Conservation (phyloP, 331 rosid species). For the Telfairia occidentalis region DNA sequence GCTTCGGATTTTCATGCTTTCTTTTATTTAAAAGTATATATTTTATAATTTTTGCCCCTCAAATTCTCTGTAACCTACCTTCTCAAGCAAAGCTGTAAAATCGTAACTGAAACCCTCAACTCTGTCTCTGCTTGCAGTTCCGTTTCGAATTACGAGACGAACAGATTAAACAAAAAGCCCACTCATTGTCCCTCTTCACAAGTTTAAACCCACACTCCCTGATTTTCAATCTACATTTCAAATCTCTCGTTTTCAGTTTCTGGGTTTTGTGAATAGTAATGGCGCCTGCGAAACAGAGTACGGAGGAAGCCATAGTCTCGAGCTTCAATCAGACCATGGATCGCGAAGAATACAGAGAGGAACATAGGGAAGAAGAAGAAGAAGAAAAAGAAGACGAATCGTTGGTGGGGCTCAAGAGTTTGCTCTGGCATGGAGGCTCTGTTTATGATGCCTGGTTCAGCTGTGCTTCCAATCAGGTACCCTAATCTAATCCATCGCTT, state of each 20-base stretch:
- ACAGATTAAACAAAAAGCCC: slow-evolving; percentile 12
- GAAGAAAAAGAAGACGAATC: slow-evolving; percentile 18
- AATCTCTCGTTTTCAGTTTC: not conserved
- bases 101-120: not conserved
- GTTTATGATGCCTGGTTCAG: slow-evolving; percentile 93
- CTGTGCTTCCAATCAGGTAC: slow-evolving; percentile 86
- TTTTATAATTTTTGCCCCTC: no score
- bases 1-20: not conserved
- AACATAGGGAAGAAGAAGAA: slow-evolving; percentile 25
- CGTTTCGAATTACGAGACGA: slow-evolving; percentile 14
- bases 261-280: slow-evolving; percentile 24
- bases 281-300: slow-evolving; percentile 44
- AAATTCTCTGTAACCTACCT: not conserved
- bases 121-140: not conserved
- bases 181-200: slow-evolving; percentile 3
- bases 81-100: slow-evolving; percentile 6
- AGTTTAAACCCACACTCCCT: not conserved
- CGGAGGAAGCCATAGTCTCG: slow-evolving; percentile 60
- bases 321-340: slow-evolving; percentile 34
- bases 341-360: slow-evolving; percentile 34
- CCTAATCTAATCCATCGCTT: not conserved
- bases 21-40: no score
- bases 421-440: slow-evolving; percentile 94
- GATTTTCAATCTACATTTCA: not conserved
- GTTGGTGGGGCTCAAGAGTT: slow-evolving; percentile 26